These are phyloP conservation scores for Botrytis cinerea DNA, from an alignment of 2,329 filamentous ascomycete genomes.

Conservation along the genomic window DNA sequence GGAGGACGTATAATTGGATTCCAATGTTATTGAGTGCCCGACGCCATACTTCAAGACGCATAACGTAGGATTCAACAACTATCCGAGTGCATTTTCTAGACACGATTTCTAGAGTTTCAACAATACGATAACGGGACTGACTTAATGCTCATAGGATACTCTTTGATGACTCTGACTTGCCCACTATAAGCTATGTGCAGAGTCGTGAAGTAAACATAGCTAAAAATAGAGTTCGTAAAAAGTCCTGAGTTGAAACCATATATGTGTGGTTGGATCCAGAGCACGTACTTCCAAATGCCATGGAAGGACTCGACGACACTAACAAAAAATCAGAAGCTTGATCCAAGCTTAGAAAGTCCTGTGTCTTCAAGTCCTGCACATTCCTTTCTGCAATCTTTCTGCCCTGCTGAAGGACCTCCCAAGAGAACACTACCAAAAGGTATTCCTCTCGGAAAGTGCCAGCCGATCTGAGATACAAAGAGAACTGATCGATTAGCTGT, in stretches of 20 bases:
- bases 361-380: background rate
- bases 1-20: background rate
- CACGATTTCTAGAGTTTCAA: background rate
- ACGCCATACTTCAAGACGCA: background rate
- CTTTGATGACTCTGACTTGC: accelerated
- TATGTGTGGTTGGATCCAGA: background rate
- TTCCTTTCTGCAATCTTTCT: background rate
- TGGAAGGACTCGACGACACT: background rate
- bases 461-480: background rate
- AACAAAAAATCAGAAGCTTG: background rate
- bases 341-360: background rate
- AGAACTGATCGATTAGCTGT: too few relatives aligned
- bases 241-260: background rate
- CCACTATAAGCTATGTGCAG: background rate
- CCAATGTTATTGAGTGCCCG: background rate
- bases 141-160: background rate
- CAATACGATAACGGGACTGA: background rate
- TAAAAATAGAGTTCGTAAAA: background rate
- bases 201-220: background rate
- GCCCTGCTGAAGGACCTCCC: background rate
- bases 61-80: background rate
- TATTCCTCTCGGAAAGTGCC: too few relatives aligned
- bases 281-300: background rate
- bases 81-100: background rate
- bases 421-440: background rate